These are phyloP conservation scores for Xylariaceae sp. DNA, from an alignment of 2,329 filamentous ascomycete genomes.

Conservation along the genomic window DNA sequence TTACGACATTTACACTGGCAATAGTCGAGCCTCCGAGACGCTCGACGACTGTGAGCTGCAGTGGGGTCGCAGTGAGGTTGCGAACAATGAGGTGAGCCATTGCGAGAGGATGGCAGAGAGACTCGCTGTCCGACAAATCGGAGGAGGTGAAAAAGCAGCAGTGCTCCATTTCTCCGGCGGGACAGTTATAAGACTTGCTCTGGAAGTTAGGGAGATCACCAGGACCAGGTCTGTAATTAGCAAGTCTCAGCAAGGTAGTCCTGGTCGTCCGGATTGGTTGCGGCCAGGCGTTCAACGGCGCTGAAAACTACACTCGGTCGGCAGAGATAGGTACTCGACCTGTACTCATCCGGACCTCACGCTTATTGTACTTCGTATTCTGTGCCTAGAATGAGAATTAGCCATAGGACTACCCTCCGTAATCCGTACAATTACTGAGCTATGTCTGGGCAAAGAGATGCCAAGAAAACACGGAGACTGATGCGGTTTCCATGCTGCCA, in stretches of 20 bases:
- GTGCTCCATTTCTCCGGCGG: constrained; percentile 2
- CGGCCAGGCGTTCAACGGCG: not conserved
- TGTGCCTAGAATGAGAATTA: too few species aligned
- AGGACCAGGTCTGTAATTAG: not conserved
- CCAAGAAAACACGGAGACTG: too few species aligned
- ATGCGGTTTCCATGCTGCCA: too few species aligned
- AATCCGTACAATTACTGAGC: too few species aligned
- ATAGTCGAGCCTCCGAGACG: constrained; percentile 56
- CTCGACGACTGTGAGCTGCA: constrained; percentile 68
- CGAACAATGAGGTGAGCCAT: constrained; percentile 65
- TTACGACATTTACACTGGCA: constrained; percentile 37
- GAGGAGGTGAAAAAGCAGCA: constrained; percentile 14
- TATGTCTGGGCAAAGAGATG: too few species aligned
- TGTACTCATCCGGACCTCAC: too few species aligned
- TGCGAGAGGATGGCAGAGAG: constrained; percentile 1
- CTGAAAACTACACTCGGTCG: too few species aligned
- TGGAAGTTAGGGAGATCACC: not conserved
- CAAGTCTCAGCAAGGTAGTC: not conserved
- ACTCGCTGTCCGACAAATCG: constrained; percentile 7
- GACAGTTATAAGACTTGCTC: not conserved
- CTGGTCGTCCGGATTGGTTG: too few species aligned
- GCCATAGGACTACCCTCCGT: too few species aligned
- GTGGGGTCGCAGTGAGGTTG: constrained; percentile 70
- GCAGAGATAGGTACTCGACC: too few species aligned
- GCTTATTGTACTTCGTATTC: too few species aligned